phyloP scores from a whole-genome alignment of 208 protist genomes.

The Leishmania guyanensis region DNA sequence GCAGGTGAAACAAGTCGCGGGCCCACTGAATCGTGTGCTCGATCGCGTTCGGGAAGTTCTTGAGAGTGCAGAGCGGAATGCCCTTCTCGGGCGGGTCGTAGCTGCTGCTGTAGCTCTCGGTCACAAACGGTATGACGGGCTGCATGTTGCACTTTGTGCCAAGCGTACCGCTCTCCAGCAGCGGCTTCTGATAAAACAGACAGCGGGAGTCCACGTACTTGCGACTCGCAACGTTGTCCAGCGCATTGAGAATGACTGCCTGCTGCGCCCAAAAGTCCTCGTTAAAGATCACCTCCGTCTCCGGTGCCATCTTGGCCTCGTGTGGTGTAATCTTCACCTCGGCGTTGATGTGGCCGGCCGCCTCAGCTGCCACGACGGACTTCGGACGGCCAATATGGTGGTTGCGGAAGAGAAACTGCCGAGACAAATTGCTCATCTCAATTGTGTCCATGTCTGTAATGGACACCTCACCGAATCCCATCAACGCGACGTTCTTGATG shows the following conservation, averaged over 20 bases:
- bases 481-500: conserved; percentile 98
- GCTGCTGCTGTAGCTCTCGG: conserved; percentile 98
- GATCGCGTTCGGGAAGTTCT: conserved; percentile 99
- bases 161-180: conserved; percentile 99
- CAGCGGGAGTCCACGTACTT: conserved; percentile 97
- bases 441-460: conserved; percentile 99
- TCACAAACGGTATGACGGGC: conserved; percentile 97
- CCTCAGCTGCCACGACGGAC: conserved; percentile 92
- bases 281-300: conserved; percentile 97
- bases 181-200: conserved; percentile 95
- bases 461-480: conserved; percentile 94
- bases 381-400: conserved; percentile 97
- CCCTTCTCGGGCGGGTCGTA: conserved; percentile 98
- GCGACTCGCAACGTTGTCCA: conserved; percentile 99
- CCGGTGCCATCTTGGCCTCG: conserved; percentile 92
- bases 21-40: conserved; percentile 99
- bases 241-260: conserved; percentile 96
- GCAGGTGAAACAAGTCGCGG: conserved; percentile 88
- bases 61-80: conserved; percentile 99
- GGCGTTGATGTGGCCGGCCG: conserved; percentile 95
- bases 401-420: conserved; percentile 99
- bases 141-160: conserved; percentile 99
- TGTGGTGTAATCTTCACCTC: conserved; percentile 78
- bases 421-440: conserved; percentile 99
- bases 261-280: conserved; percentile 97